Evolutionary conservation across 345 rosid genomes (phyloP).

Genomic region (Citropsis articulata): DNA sequence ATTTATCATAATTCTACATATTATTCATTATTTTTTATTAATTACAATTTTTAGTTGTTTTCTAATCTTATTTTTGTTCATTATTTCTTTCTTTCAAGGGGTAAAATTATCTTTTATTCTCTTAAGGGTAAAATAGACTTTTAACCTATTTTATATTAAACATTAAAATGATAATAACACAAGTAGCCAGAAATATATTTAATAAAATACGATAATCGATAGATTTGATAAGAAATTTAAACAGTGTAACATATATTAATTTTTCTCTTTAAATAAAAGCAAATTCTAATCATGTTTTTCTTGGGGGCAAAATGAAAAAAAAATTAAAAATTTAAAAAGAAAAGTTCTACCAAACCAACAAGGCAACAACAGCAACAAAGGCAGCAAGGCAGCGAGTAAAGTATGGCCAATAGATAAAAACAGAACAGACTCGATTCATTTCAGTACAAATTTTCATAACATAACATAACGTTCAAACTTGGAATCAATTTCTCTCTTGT

Average conservation of each 20-base stretch:
- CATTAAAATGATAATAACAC: too few species aligned
- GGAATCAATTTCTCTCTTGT: conserved; percentile 15
- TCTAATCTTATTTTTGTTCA: too few species aligned
- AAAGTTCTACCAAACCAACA: background rate
- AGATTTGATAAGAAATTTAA: background rate
- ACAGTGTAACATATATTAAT: background rate
- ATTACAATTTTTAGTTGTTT: too few species aligned
- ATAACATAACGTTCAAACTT: conserved; percentile 11
- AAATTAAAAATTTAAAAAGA: too few species aligned
- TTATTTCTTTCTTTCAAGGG: too few species aligned
- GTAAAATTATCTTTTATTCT: too few species aligned
- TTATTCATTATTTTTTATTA: too few species aligned
- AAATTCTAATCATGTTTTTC: background rate
- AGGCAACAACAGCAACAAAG: background rate
- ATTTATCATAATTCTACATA: too few species aligned
- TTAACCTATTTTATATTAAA: too few species aligned
- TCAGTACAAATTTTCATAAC: background rate
- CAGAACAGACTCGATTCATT: background rate
- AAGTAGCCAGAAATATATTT: too few species aligned
- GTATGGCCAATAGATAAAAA: background rate
- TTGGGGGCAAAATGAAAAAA: background rate
- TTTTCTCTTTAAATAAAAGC: background rate
- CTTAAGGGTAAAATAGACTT: too few species aligned
- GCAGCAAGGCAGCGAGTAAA: background rate
- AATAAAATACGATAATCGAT: too few species aligned